Evolutionary conservation across 345 rosid species (phyloP).

Genomic region (Linum trigynum): DNA sequence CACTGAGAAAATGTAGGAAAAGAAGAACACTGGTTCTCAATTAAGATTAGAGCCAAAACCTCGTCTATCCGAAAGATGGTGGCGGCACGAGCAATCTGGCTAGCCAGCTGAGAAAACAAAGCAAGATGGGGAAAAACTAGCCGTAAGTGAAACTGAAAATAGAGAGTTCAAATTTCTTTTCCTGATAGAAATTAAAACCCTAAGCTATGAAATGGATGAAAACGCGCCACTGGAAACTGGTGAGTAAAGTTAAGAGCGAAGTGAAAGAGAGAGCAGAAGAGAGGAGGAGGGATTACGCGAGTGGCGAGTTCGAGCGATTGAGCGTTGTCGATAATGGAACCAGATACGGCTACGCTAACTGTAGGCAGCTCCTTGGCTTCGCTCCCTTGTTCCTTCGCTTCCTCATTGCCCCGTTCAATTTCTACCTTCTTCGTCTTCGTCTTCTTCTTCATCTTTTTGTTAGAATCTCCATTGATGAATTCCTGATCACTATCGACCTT

Average conservation of each 20-base stretch:
- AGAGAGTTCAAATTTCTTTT: not conserved
- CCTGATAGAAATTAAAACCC: not conserved
- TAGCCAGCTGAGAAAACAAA: slow-evolving; percentile 50
- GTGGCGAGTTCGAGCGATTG: slow-evolving; percentile 94
- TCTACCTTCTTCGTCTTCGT: slow-evolving; percentile 26
- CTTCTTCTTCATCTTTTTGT: slow-evolving; percentile 18
- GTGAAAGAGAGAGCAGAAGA: not conserved
- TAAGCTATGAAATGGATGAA: no score
- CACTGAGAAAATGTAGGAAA: not conserved
- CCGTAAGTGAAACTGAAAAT: not conserved
- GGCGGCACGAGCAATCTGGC: slow-evolving; percentile 91
- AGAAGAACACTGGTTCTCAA: not conserved
- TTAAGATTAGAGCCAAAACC: slow-evolving; percentile 27
- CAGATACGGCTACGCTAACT: slow-evolving; percentile 78
- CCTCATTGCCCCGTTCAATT: not conserved
- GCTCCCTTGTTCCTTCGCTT: slow-evolving; percentile 13
- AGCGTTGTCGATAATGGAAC: slow-evolving; percentile 88
- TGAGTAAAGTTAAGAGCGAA: not conserved
- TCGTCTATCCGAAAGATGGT: slow-evolving; percentile 85
- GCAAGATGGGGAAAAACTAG: not conserved
- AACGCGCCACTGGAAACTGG: not conserved
- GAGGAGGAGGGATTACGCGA: slow-evolving; percentile 34
- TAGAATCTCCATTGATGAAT: slow-evolving; percentile 26
- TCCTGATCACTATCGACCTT: slow-evolving; percentile 10
- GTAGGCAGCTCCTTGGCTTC: slow-evolving; percentile 38